A percentile compares a stretch with the other conserved stretches of the same genome.
Conservation (phyloP, 768 basidiomycete genomes). For the Suillus spraguei region DNA sequence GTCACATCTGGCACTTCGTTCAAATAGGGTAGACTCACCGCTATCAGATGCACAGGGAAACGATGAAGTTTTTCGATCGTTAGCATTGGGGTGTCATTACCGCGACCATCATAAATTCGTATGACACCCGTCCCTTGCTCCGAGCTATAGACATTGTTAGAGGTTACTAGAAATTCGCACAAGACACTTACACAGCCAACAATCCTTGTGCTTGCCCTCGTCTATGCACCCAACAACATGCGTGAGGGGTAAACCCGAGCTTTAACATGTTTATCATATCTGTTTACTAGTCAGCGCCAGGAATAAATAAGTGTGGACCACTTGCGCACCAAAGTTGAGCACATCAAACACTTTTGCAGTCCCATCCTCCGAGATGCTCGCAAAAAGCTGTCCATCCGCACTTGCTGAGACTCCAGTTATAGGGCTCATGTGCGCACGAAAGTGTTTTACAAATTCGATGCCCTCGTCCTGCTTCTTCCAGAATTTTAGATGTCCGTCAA, state of each 20-base stretch:
- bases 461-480: conserved; percentile 98
- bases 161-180: conserved; percentile 11
- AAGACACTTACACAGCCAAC: conserved; percentile 75
- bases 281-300: conserved; percentile 31
- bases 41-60: conserved; percentile 89
- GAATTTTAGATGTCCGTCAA: conserved; percentile 95
- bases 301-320: conserved; percentile 4
- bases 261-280: conserved; percentile 99
- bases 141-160: conserved; percentile 53
- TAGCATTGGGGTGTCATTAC: conserved; percentile 76
- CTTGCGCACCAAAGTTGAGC: conserved; percentile 86
- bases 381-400: conserved; percentile 90
- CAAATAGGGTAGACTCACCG: conserved; percentile 50
- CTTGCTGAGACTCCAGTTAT: conserved; percentile 83
- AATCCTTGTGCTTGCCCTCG: conserved; percentile 86
- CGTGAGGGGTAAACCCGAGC: conserved; percentile 79
- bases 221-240: conserved; percentile 95
- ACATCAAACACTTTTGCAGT: conserved; percentile 97
- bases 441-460: conserved; percentile 98
- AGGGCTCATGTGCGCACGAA: conserved; percentile 86
- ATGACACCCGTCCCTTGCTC: conserved; percentile 77
- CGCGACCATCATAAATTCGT: conserved; percentile 91
- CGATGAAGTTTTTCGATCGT: conserved; percentile 80
- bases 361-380: conserved; percentile 89
- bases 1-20: conserved; percentile 4